Conservation (phyloP, 805 yeast species). For the Komagataella kurtzmanii region DNA sequence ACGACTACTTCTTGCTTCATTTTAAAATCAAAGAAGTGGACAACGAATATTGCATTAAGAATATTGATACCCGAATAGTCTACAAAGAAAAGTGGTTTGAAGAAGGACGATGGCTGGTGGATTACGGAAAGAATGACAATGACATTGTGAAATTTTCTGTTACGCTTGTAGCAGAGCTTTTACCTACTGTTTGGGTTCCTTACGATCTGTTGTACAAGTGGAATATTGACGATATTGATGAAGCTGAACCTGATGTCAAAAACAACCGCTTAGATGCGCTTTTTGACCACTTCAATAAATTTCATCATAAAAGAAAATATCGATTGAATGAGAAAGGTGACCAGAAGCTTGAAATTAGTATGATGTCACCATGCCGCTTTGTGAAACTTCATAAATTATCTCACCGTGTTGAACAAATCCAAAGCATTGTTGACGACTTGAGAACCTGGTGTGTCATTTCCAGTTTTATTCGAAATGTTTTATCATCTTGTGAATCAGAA, state of each 20-base stretch:
- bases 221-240: neutral
- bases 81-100: slow-evolving; percentile 11
- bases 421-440: slow-evolving; percentile 1
- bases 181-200: slow-evolving; percentile 20
- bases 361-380: slow-evolving; percentile 1
- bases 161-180: slow-evolving; percentile 13
- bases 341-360: neutral
- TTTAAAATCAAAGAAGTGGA: slow-evolving; percentile 12
- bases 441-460: slow-evolving; percentile 1
- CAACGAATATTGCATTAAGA: neutral
- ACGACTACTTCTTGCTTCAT: slow-evolving; percentile 8
- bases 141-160: slow-evolving; percentile 3
- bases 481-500: neutral
- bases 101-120: slow-evolving; percentile 13
- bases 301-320: neutral
- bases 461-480: neutral
- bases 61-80: neutral
- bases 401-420: neutral
- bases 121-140: slow-evolving; percentile 7
- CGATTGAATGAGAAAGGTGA: neutral
- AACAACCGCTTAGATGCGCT: neutral
- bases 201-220: slow-evolving; percentile 13
- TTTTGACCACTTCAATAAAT: neutral
- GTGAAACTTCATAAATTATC: slow-evolving; percentile 3
- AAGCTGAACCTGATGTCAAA: neutral